Conservation (phyloP, 331 rosid genomes). For the Pyracantha coccinea region DNA sequence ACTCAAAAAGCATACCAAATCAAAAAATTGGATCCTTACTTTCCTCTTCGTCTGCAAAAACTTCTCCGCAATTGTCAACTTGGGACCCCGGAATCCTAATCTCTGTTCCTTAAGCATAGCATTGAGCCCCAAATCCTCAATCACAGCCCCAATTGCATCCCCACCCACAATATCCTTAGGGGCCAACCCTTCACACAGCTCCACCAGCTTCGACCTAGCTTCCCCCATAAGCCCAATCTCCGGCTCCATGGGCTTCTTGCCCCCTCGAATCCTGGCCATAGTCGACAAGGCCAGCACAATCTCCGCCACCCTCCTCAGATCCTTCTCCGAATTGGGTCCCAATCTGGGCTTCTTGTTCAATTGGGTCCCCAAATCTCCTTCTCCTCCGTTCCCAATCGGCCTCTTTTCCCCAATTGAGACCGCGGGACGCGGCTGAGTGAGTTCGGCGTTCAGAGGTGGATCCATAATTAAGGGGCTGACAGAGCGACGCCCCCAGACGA, state of each 20-base stretch:
- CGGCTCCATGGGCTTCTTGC: conserved; percentile 57
- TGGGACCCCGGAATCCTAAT: conserved; percentile 69
- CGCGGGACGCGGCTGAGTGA: neutral
- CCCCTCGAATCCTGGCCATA: conserved; percentile 70
- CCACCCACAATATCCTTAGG: conserved; percentile 64
- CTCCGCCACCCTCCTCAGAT: conserved; percentile 82
- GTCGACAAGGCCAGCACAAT: conserved; percentile 76
- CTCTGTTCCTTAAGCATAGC: conserved; percentile 54
- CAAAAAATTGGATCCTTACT: conserved; percentile 26
- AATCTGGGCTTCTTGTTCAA: conserved; percentile 48
- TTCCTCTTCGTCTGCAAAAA: conserved; percentile 48
- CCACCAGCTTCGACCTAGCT: conserved; percentile 64
- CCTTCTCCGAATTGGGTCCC: conserved; percentile 10
- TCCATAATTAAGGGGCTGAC: conserved; percentile 21
- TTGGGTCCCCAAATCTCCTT: conserved; percentile 19
- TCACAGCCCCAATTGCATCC: conserved; percentile 55
- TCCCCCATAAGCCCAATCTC: conserved; percentile 71
- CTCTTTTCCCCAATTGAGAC: conserved; percentile 18
- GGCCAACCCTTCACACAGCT: conserved; percentile 52
- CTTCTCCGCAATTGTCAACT: conserved; percentile 64
- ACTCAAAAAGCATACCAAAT: neutral
- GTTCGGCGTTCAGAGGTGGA: neutral
- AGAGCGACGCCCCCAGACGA: neutral
- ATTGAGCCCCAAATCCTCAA: conserved; percentile 77
- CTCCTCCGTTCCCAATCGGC: conserved; percentile 28